A percentile compares a stretch with the other conserved stretches of the same genome.
These are phyloP conservation scores for Triticum dicoccoides DNA, from an alignment of 176 grass and related monocot species.

Conservation along the genomic window DNA sequence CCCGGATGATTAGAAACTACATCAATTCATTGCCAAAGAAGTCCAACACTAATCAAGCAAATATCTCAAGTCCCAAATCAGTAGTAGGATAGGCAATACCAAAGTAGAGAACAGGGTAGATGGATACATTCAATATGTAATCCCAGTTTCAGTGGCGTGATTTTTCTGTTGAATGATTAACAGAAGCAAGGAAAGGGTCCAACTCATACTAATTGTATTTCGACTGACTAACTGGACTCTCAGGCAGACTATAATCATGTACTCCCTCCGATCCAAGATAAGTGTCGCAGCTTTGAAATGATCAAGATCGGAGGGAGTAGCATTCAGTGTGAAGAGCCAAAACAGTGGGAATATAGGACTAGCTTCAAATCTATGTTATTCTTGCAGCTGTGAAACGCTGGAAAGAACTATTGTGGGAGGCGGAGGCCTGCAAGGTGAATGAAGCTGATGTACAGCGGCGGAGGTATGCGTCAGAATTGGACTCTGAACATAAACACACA, in stretches of 20 bases:
- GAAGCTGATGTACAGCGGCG: not conserved
- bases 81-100: not conserved
- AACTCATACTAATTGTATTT: constrained; percentile 4
- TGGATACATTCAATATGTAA: not conserved
- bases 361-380: constrained; percentile 1
- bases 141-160: not conserved
- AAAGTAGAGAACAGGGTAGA: not conserved
- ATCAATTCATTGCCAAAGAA: not conserved
- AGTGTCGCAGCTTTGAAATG: no score
- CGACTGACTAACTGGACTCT: not conserved
- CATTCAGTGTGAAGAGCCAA: not conserved
- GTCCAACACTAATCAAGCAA: not conserved
- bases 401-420: not conserved
- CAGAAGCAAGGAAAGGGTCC: not conserved
- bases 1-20: not conserved
- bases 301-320: not conserved
- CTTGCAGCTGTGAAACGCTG: not conserved
- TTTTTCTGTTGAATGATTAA: not conserved
- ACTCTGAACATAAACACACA: not conserved
- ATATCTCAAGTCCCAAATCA: not conserved
- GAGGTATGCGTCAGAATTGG: not conserved
- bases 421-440: not conserved
- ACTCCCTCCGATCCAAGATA: no score
- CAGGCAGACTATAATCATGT: not conserved
- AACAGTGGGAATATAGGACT: not conserved